These are phyloP conservation scores for Aspergillus saccharolyticus DNA, from an alignment of 495 filamentous ascomycete species.

Conservation along the genomic window DNA sequence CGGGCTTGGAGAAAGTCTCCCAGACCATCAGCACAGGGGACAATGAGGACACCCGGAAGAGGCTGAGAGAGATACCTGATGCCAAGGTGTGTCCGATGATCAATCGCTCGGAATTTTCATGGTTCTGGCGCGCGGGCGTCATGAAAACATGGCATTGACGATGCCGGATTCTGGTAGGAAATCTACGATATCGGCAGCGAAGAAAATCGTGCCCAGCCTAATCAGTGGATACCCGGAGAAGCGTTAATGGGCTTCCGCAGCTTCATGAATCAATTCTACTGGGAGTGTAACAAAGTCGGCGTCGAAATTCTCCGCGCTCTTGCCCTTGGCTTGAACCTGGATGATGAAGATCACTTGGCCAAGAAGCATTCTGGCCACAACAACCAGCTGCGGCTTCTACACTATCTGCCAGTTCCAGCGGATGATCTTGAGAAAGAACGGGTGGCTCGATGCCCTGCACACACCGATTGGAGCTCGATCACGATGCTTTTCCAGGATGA, in stretches of 20 bases:
- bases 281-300: constrained; percentile 40
- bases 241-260: constrained; percentile 54
- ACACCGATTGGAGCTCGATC: constrained; percentile 49
- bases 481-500: constrained; percentile 50
- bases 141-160: too few species aligned
- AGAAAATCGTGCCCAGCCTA: constrained; percentile 49
- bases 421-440: constrained; percentile 38
- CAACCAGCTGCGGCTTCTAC: constrained; percentile 60
- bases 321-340: constrained; percentile 45
- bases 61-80: constrained; percentile 34
- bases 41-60: constrained; percentile 29
- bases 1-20: constrained; percentile 60
- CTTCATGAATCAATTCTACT: constrained; percentile 56
- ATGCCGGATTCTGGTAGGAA: constrained; percentile 38
- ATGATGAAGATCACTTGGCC: constrained; percentile 48
- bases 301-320: constrained; percentile 49
- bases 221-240: constrained; percentile 59
- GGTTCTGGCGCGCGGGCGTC: too few species aligned
- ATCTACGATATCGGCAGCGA: constrained; percentile 64
- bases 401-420: constrained; percentile 58
- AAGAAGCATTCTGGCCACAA: constrained; percentile 52
- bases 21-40: constrained; percentile 47
- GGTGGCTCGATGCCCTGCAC: constrained; percentile 50
- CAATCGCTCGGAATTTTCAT: not conserved
- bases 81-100: constrained; percentile 26